Base-by-base conservation (phyloP, 2,329 filamentous ascomycete genomes). In the Cladophialophora bantiana region DNA sequence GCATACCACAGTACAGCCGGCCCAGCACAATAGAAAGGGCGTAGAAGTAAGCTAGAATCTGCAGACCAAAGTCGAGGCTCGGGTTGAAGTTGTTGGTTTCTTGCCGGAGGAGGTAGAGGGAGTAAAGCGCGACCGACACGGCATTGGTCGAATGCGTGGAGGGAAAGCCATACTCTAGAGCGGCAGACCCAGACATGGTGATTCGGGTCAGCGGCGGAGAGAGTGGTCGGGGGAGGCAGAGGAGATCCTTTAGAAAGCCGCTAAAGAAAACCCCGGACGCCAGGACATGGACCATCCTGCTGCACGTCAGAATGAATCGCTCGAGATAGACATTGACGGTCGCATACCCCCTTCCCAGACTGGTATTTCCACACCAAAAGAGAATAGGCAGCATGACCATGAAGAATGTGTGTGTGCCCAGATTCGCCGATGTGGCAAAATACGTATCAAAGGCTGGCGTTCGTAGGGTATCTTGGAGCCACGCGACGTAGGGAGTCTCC, bases 321-420 rank as follows among this genome's bases (percentile, higher is more conserved):
- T 18, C 40, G 36, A 36, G 7, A 52, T 42, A 7, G 53, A 18
- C 13, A 64, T 42, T 13, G 53, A 18, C 13, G 63, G 58, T 48
- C 63, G 84, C 89, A 73, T 88, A 96, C 92, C 90, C 94, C 82
- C 95, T 90, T 63, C 93, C 95, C 72, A 96, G 86, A 70, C 86
- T 89, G 52, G 90, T 89, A 79, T 94, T 91, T 62, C 94, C 94
- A 75, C 93, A 97, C 95, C 95, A 99, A 82, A 98, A 98, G 73
- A 97, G 86, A 71, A 98, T 92, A 5, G 95, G 95, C 75, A 99
- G 82, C 66, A 93, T 90, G 72, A 97, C 86, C 94, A 98, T 98
- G 84, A 97, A 99, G 83, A 97, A 98, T 0, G 95, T 99, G 80
- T 99, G 95, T 0, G 95, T 99, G 71, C 95, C 93, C 63, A 98